Evolutionary conservation across 2,329 filamentous ascomycete genomes (phyloP).

Genomic region (Sporothrix protearum): DNA sequence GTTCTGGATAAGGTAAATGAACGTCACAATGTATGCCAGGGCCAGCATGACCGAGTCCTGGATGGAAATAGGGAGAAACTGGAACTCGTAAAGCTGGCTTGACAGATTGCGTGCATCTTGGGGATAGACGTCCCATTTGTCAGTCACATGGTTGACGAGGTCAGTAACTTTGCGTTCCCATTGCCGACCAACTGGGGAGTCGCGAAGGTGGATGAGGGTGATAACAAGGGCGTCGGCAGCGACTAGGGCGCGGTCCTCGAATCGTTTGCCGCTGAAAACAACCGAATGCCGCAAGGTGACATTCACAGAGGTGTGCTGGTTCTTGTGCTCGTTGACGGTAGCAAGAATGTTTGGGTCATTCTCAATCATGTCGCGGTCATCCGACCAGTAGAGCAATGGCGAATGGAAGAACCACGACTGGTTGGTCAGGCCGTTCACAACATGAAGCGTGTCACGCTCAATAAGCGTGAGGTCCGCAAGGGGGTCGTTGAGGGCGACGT

Average conservation of each 20-base stretch:
- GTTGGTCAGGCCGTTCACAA: slow-evolving; percentile 57
- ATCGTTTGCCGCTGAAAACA: slow-evolving; percentile 77
- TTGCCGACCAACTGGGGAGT: slow-evolving; percentile 59
- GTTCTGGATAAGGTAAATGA: slow-evolving; percentile 62
- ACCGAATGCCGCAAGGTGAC: slow-evolving; percentile 72
- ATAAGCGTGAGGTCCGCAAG: slow-evolving; percentile 40
- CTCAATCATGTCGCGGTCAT: slow-evolving; percentile 56
- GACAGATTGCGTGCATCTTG: slow-evolving; percentile 50
- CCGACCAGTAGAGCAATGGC: slow-evolving; percentile 77
- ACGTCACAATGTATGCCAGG: slow-evolving; percentile 61
- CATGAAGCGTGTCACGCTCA: slow-evolving; percentile 55
- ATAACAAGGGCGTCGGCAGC: slow-evolving; percentile 76
- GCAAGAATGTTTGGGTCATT: slow-evolving; percentile 60
- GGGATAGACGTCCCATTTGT: slow-evolving; percentile 65
- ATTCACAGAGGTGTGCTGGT: slow-evolving; percentile 64
- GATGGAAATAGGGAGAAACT: slow-evolving; percentile 68
- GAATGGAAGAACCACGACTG: slow-evolving; percentile 76
- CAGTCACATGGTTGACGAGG: slow-evolving; percentile 48
- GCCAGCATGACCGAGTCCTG: slow-evolving; percentile 62
- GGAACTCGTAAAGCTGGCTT: slow-evolving; percentile 71
- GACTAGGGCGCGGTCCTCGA: slow-evolving; percentile 62
- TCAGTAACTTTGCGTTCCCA: slow-evolving; percentile 61
- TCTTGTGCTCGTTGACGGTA: slow-evolving; percentile 65
- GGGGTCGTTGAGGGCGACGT: slow-evolving; percentile 33
- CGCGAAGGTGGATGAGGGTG: slow-evolving; percentile 65